These are phyloP conservation scores for Annulohypoxylon nitens DNA, from an alignment of 495 filamentous ascomycete genomes.

Conservation along the genomic window DNA sequence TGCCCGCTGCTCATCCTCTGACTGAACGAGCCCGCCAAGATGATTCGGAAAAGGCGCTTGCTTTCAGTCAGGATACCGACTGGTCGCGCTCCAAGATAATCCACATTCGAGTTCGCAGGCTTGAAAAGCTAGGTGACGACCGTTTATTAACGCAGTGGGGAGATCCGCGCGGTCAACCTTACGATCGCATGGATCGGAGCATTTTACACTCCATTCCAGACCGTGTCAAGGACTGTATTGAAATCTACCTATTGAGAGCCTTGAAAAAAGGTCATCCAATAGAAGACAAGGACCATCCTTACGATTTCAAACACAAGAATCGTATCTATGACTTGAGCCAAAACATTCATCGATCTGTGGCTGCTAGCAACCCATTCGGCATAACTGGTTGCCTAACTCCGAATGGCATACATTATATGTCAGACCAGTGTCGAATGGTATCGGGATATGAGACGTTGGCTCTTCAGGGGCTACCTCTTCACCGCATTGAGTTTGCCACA, in stretches of 20 bases:
- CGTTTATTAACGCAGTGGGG: constrained; percentile 71
- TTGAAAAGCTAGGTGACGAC: constrained; percentile 62
- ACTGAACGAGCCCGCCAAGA: constrained; percentile 63
- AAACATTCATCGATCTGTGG: constrained; percentile 71
- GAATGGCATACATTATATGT: constrained; percentile 71
- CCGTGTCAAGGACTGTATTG: constrained; percentile 76
- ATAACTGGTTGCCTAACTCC: constrained; percentile 81
- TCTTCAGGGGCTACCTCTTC: constrained; percentile 79
- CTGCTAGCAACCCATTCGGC: constrained; percentile 59
- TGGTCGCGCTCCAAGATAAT: constrained; percentile 69
- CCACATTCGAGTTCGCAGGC: constrained; percentile 66
- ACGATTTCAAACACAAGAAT: constrained; percentile 76
- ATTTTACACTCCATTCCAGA: constrained; percentile 55
- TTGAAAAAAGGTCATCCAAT: background rate
- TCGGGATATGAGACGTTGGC: constrained; percentile 74
- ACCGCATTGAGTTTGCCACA: constrained; percentile 70
- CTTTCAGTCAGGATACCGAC: too few species aligned
- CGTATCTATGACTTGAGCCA: constrained; percentile 77
- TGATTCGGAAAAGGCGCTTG: constrained; percentile 57
- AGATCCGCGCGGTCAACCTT: constrained; percentile 64
- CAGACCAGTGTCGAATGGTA: constrained; percentile 72
- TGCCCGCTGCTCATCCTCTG: constrained; percentile 68
- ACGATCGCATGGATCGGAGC: constrained; percentile 66
- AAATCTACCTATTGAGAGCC: constrained; percentile 69
- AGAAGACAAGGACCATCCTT: too few species aligned